Conservation (phyloP, 2,329 filamentous ascomycete species). For the Furcasterigmium sp. region DNA sequence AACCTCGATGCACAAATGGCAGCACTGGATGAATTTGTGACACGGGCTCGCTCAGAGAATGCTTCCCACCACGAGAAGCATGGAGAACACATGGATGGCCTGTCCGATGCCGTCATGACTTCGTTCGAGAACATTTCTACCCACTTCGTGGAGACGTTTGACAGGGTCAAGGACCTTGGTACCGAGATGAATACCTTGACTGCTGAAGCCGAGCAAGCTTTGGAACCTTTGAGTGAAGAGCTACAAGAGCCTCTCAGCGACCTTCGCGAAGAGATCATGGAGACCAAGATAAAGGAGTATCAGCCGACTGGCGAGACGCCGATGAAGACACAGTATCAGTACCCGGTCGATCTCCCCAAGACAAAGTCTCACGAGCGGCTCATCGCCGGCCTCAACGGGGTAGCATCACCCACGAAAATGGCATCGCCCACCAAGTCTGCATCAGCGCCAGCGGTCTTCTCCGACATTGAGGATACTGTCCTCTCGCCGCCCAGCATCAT, state of each 20-base stretch:
- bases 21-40: constrained; percentile 85
- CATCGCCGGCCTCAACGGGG: constrained; percentile 33
- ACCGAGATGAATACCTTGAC: constrained; percentile 61
- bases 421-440: constrained; percentile 17
- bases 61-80: constrained; percentile 70
- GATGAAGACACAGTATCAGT: constrained; percentile 74
- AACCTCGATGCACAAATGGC: constrained; percentile 87
- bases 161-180: constrained; percentile 63
- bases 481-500: background rate
- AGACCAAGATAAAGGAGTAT: constrained; percentile 70
- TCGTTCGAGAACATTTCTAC: constrained; percentile 68
- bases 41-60: constrained; percentile 76
- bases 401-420: constrained; percentile 17
- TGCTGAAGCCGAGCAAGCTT: constrained; percentile 49
- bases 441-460: constrained; percentile 27
- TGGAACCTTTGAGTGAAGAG: constrained; percentile 54
- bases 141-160: constrained; percentile 65
- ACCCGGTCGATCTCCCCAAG: constrained; percentile 70
- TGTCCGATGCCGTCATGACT: constrained; percentile 64
- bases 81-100: constrained; percentile 54
- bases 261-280: constrained; percentile 64
- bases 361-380: constrained; percentile 51
- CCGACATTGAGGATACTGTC: constrained; percentile 26
- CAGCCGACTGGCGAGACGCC: constrained; percentile 81
- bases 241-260: constrained; percentile 65